Evolutionary conservation across 768 basidiomycete genomes (phyloP).

Genomic region (Scleroderma bovista): DNA sequence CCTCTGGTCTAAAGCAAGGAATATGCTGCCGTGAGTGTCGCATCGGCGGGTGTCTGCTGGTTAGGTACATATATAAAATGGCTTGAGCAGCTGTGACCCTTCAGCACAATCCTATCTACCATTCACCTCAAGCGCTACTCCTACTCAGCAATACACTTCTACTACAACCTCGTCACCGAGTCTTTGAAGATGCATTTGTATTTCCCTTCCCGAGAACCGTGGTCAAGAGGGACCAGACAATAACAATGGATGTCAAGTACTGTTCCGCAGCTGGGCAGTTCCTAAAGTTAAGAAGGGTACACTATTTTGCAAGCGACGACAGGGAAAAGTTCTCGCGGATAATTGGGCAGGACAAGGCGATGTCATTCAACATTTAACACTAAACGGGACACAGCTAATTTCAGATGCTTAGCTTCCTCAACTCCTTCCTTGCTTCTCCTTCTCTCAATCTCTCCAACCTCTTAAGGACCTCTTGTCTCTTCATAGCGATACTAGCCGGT

Average conservation of each 20-base stretch:
- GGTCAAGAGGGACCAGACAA: conserved; percentile 53
- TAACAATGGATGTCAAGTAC: too few relatives aligned
- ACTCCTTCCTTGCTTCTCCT: conserved; percentile 42
- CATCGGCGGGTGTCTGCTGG: too few relatives aligned
- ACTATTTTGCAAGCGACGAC: conserved; percentile 40
- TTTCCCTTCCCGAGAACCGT: conserved; percentile 10
- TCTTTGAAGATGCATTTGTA: conserved; percentile 34
- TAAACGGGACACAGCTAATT: background rate
- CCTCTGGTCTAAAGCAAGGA: too few relatives aligned
- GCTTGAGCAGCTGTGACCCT: too few relatives aligned
- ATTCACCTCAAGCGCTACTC: too few relatives aligned
- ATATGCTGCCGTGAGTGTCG: too few relatives aligned
- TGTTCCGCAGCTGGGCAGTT: conserved; percentile 21
- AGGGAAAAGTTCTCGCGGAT: conserved; percentile 45
- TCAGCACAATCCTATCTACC: too few relatives aligned
- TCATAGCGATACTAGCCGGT: conserved; percentile 36
- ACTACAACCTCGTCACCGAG: conserved; percentile 37
- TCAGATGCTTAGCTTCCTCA: conserved; percentile 13
- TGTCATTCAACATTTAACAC: too few relatives aligned
- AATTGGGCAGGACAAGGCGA: too few relatives aligned
- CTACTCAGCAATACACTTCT: too few relatives aligned
- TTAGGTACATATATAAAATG: too few relatives aligned
- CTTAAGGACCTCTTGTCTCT: conserved; percentile 44
- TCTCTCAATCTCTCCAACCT: conserved; percentile 45
- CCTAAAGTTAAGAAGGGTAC: conserved; percentile 33